Base-by-base conservation (phyloP, 139 green algal genomes). In the Tetradesmus obliquus region DNA sequence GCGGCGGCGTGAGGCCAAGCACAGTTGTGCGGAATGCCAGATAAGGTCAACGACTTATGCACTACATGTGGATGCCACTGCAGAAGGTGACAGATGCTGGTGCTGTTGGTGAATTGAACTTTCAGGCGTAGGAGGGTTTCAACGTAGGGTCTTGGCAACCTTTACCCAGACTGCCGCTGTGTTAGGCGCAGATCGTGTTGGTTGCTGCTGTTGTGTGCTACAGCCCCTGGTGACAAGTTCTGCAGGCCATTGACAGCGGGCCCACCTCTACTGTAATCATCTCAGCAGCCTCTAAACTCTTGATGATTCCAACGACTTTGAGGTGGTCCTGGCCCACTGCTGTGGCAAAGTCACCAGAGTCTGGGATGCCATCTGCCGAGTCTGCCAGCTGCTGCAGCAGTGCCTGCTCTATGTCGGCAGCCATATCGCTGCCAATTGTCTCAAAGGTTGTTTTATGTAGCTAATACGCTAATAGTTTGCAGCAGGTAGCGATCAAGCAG, bases 271-370 rank as follows among this genome's bases (percentile, higher is more conserved):
- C 92, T 12, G 80, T 66, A 60, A 99, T 95, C 88, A 99, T 95
- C 83, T 99, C 97, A 54, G 95, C 90, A 0, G 97, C 91, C 17
- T 95, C 55, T 57, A 99, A 92, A 32, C 95, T 98, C 94, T 98
- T 99, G 24, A 99, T 97, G 3, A 94, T 72, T 19, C 97, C 97
- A 20, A 99, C 97, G 0, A 99, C 66, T 15, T 79, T 94, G 9
- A 94, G 92, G 92, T 99, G 97, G 20, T 98, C 95, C 58, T 96
- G 83, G 20, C 93, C 80, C 2, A 92, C 58, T 13, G 24, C 82
- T 17, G 62, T 86, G 3, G 96, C 97, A 86, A 96, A 97, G 1
- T 94, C 94, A 13, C 91, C 94, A n/a, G 96, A 96, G 94, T 99
- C 97, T 15, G 92, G 88, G n/a, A 98, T 80, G 54, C 81, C 82